These are phyloP conservation scores for Tephrocybe sp. DNA, from an alignment of 768 basidiomycete genomes.

Conservation along the genomic window DNA sequence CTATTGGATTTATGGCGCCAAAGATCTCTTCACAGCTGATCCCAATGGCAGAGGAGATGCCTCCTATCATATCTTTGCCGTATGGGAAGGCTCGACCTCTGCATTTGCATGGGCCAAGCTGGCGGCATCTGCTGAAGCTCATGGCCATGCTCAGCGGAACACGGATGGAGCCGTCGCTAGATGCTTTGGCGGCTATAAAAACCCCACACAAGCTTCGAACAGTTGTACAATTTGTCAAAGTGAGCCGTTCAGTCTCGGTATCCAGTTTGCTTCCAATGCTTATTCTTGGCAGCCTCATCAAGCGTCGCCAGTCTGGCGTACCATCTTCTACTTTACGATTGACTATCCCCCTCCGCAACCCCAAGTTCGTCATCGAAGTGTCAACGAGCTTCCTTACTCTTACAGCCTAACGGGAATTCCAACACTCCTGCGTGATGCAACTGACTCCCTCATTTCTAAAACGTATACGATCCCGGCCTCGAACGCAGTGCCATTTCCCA, in stretches of 20 bases:
- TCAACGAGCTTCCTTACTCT: slow-evolving; percentile 70
- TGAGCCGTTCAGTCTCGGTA: slow-evolving; percentile 27
- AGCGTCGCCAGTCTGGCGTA: slow-evolving; percentile 64
- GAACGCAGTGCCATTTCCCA: slow-evolving; percentile 59
- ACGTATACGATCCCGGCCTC: slow-evolving; percentile 72
- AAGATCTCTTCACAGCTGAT: slow-evolving; percentile 45
- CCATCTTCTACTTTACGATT: slow-evolving; percentile 75
- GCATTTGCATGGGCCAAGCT: slow-evolving; percentile 72
- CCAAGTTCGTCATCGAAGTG: slow-evolving; percentile 44
- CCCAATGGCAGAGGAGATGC: slow-evolving; percentile 57
- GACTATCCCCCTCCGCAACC: slow-evolving; percentile 62
- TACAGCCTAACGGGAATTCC: slow-evolving; percentile 63
- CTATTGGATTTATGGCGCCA: slow-evolving; percentile 67
- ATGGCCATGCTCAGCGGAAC: slow-evolving; percentile 75
- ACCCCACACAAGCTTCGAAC: slow-evolving; percentile 62
- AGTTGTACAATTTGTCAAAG: slow-evolving; percentile 80
- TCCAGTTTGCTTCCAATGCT: background rate
- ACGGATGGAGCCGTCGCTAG: slow-evolving; percentile 68
- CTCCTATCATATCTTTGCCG: slow-evolving; percentile 73
- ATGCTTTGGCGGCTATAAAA: slow-evolving; percentile 60
- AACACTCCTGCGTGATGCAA: slow-evolving; percentile 59
- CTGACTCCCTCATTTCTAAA: slow-evolving; percentile 65
- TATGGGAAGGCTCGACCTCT: slow-evolving; percentile 67
- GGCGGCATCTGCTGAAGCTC: slow-evolving; percentile 72
- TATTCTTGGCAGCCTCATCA: slow-evolving; percentile 54